Conservation (phyloP, 108 stramenopile genomes). For the Mediolabrus comicus region DNA sequence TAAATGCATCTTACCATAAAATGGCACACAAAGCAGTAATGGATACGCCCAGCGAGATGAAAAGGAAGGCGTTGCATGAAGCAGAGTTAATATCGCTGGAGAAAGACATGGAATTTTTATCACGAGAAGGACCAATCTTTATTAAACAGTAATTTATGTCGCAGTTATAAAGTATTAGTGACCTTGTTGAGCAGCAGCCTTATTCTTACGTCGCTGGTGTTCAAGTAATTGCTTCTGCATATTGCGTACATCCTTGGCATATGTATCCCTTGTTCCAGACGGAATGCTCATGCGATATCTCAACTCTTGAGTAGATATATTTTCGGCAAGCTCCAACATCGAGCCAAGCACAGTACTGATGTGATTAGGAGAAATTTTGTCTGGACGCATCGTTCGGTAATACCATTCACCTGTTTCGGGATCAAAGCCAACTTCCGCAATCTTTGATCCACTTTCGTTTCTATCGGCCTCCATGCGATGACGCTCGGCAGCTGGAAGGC, state of each 20-base stretch:
- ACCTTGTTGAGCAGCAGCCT: constrained; percentile 7
- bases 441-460: constrained; percentile 58
- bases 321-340: constrained; percentile 83
- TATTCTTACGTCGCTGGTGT: constrained; percentile 63
- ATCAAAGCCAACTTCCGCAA: constrained; percentile 89
- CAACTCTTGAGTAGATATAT: constrained; percentile 82
- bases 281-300: constrained; percentile 85
- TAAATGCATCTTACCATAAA: constrained; percentile 75
- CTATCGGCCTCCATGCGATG: constrained; percentile 84
- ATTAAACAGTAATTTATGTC: constrained; percentile 21
- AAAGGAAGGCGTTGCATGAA: constrained; percentile 69
- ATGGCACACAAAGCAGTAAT: constrained; percentile 64
- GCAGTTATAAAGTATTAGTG: neutral
- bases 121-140: constrained; percentile 43
- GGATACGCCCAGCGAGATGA: constrained; percentile 62
- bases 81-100: constrained; percentile 69
- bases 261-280: constrained; percentile 76
- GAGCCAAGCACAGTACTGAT: constrained; percentile 86
- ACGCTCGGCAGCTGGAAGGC: constrained; percentile 73
- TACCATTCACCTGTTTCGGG: constrained; percentile 91
- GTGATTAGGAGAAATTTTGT: constrained; percentile 85
- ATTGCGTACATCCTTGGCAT: constrained; percentile 66
- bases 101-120: constrained; percentile 58
- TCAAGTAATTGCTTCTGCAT: constrained; percentile 83
- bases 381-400: constrained; percentile 86